These are phyloP conservation scores for Epithemia pelagica DNA, from an alignment of 108 stramenopile genomes.

Conservation along the genomic window DNA sequence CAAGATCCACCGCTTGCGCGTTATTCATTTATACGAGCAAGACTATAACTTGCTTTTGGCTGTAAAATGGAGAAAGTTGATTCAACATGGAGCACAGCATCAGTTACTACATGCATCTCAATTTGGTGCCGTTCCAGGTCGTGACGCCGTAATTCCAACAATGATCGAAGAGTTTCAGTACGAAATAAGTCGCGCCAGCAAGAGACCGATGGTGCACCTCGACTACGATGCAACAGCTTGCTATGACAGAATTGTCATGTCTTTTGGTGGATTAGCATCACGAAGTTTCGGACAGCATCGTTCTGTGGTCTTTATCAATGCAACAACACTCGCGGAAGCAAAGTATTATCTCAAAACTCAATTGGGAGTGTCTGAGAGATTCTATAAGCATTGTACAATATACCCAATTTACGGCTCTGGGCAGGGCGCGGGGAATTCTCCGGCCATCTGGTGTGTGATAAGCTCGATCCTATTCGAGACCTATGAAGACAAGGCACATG, in stretches of 20 bases:
- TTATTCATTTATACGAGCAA: not conserved
- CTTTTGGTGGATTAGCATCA: not conserved
- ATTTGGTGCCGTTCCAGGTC: not conserved
- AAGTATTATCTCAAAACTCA: not conserved
- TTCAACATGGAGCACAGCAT: not conserved
- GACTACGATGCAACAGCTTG: not conserved
- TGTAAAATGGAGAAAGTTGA: not conserved
- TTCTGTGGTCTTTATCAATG: not conserved
- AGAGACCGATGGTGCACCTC: not conserved
- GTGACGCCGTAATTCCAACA: not conserved
- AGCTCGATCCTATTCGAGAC: not conserved
- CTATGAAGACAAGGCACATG: not conserved
- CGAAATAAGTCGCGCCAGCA: not conserved
- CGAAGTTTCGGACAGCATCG: not conserved
- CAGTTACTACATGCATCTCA: not conserved
- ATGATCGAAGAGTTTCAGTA: not conserved
- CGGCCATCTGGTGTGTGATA: not conserved
- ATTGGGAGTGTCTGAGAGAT: not conserved
- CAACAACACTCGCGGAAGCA: not conserved
- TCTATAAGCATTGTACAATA: not conserved
- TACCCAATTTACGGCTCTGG: not conserved
- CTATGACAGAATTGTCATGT: not conserved
- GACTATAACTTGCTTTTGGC: not conserved
- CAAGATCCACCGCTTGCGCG: not conserved
- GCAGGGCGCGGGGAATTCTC: not conserved